phyloP scores from a whole-genome alignment of 805 yeast genomes.

The Teunomyces lycoperdinae region DNA sequence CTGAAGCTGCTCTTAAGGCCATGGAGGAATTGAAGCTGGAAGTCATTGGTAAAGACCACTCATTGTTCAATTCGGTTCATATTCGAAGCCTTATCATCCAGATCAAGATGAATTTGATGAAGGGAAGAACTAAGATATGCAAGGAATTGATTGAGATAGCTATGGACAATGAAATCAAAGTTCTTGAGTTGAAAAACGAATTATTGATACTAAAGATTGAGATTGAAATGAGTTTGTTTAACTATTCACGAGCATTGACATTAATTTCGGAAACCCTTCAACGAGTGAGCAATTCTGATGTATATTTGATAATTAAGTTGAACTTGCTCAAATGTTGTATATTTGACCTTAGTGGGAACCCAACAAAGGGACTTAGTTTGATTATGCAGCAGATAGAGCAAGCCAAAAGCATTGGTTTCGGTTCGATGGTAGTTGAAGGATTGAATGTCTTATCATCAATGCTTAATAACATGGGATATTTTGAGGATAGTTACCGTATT shows the following conservation, averaged over 20 bases:
- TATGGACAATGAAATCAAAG: slow-evolving; percentile 27
- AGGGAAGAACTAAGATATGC: slow-evolving; percentile 35
- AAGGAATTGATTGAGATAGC: slow-evolving; percentile 31
- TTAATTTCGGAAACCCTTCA: slow-evolving; percentile 15
- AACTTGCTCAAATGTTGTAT: slow-evolving; percentile 47
- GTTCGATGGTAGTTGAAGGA: slow-evolving; percentile 45
- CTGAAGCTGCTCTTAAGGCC: slow-evolving; percentile 35
- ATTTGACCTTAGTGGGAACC: slow-evolving; percentile 40
- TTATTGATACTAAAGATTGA: slow-evolving; percentile 24
- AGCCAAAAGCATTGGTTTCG: slow-evolving; percentile 47
- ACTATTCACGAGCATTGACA: slow-evolving; percentile 26
- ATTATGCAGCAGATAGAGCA: slow-evolving; percentile 48
- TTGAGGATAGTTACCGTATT: slow-evolving; percentile 43
- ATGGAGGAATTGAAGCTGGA: slow-evolving; percentile 29
- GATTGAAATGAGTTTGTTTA: slow-evolving; percentile 30
- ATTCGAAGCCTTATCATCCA: slow-evolving; percentile 39
- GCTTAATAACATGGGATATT: slow-evolving; percentile 39
- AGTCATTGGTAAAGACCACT: slow-evolving; percentile 24
- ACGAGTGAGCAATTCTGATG: slow-evolving; percentile 21
- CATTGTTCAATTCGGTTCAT: slow-evolving; percentile 43
- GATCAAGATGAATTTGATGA: slow-evolving; percentile 34
- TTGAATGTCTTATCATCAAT: slow-evolving; percentile 44
- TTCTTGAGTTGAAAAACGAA: slow-evolving; percentile 29
- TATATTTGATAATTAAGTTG: slow-evolving; percentile 44
- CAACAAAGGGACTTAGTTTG: slow-evolving; percentile 49